Percentiles rank a stretch among this genome's conserved stretches.
Evolutionary conservation across 1,284 basidiomycete species (phyloP).

Genomic region (Coniferiporia sulphurascens): DNA sequence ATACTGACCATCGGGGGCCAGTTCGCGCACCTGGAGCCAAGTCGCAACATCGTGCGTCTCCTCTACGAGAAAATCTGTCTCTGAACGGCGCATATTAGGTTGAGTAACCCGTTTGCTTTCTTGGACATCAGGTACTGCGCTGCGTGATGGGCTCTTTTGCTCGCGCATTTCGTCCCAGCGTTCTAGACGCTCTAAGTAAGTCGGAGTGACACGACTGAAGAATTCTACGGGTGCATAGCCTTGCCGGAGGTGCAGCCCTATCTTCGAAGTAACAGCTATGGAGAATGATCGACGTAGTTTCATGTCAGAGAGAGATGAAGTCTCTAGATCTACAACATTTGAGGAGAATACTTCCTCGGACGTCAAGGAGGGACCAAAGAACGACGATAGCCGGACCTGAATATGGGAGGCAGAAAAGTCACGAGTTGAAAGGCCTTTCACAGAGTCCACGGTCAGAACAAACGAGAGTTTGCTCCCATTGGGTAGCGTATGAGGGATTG

Average conservation of each 20-base stretch:
- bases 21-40: constrained; percentile 83
- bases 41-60: constrained; percentile 88
- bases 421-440: constrained; percentile 82
- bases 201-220: constrained; percentile 75
- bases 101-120: constrained; percentile 37
- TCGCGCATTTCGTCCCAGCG: constrained; percentile 89
- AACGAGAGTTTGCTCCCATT: constrained; percentile 78
- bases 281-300: constrained; percentile 79
- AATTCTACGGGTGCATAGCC: constrained; percentile 85
- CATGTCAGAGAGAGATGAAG: constrained; percentile 68
- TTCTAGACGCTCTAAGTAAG: constrained; percentile 83
- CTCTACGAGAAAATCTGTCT: constrained; percentile 87
- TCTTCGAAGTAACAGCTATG: constrained; percentile 69
- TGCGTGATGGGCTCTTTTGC: constrained; percentile 37
- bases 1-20: constrained; percentile 83
- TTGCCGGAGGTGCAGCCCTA: constrained; percentile 64
- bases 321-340: constrained; percentile 66
- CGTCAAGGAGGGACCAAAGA: constrained; percentile 63
- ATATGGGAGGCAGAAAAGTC: constrained; percentile 83
- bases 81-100: constrained; percentile 82
- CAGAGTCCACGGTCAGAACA: constrained; percentile 76
- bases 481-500: constrained; percentile 56
- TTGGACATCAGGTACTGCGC: constrained; percentile 27
- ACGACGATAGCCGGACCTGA: constrained; percentile 78
- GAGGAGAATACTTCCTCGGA: constrained; percentile 85